Percentiles rank a stretch among this genome's conserved stretches.
Evolutionary conservation across 176 grass and related monocot species (phyloP).

Genomic region (Stipa capillata): DNA sequence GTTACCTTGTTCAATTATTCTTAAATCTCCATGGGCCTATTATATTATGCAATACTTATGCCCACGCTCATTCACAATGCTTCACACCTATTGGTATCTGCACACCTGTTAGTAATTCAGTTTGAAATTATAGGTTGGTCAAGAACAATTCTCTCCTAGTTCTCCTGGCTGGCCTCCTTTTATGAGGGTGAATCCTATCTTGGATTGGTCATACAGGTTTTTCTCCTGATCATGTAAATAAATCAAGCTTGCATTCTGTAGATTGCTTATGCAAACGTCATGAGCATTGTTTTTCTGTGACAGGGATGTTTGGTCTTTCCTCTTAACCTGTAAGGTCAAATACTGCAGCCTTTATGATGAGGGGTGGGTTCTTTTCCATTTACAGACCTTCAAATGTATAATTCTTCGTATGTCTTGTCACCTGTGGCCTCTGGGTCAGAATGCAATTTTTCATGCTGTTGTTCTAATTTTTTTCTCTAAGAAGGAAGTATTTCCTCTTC

Average conservation of each 20-base stretch:
- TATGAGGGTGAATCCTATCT: conserved; percentile 99
- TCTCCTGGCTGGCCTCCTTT: conserved; percentile 99
- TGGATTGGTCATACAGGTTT: conserved; percentile 99
- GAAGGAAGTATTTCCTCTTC: too few relatives aligned
- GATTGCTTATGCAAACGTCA: conserved; percentile 19
- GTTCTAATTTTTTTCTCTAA: not conserved
- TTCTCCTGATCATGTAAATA: conserved; percentile 33
- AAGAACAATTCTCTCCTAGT: conserved; percentile 99
- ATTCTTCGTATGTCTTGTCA: not conserved
- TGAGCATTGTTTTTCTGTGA: conserved; percentile 26
- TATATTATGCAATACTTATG: conserved; percentile 11
- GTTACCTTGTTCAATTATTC: conserved; percentile 10
- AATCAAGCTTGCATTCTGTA: conserved; percentile 3
- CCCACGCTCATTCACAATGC: not conserved
- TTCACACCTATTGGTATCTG: too few relatives aligned
- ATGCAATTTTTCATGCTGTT: not conserved
- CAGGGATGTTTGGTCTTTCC: conserved; percentile 99
- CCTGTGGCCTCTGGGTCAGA: not conserved
- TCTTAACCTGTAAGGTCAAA: conserved; percentile 88
- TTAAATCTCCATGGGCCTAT: conserved; percentile 4
- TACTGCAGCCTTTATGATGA: conserved; percentile 97
- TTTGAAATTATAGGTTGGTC: conserved; percentile 78
- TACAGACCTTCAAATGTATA: not conserved
- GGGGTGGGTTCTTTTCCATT: conserved; percentile 47
- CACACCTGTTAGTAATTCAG: conserved; percentile 7